Percentiles rank a stretch among this genome's conserved stretches.
Evolutionary conservation across 2,329 filamentous ascomycete species (phyloP).

Genomic region (Cladosporium cucumerinum): DNA sequence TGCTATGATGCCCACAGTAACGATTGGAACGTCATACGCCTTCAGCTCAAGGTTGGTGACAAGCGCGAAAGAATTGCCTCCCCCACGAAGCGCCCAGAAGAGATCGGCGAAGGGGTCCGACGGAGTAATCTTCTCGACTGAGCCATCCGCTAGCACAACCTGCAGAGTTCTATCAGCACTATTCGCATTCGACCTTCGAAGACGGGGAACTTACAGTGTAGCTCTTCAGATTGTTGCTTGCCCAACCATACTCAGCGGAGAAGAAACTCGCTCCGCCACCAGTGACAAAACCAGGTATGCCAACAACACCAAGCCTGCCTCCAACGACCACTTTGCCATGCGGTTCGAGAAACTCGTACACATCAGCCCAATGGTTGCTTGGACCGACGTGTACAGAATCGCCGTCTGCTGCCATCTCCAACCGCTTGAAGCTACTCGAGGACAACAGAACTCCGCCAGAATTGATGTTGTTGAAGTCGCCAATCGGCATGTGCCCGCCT

Average conservation of each 20-base stretch:
- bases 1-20: not conserved
- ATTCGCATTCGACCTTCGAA: not conserved
- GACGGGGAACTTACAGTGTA: conserved; percentile 21
- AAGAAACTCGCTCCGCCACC: conserved; percentile 34
- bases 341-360: conserved; percentile 42
- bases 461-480: conserved; percentile 17
- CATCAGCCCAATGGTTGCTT: conserved; percentile 46
- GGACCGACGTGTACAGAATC: conserved; percentile 42
- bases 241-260: conserved; percentile 26
- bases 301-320: conserved; percentile 40
- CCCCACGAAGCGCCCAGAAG: conserved; percentile 22
- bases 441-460: conserved; percentile 15
- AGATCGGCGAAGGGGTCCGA: conserved; percentile 18
- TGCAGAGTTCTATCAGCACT: not conserved
- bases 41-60: conserved; percentile 18
- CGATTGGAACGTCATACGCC: not conserved
- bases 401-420: conserved; percentile 6
- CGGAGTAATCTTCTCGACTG: conserved; percentile 11
- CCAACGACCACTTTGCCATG: conserved; percentile 43
- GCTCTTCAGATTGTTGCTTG: conserved; percentile 29
- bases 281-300: conserved; percentile 29
- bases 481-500: conserved; percentile 16
- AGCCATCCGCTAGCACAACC: conserved; percentile 18
- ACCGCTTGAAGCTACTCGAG: conserved; percentile 13
- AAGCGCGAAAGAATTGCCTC: conserved; percentile 20